Evolutionary conservation across 148 eudicot species (phyloP), one percentile per base, ranked within the genome.

Genomic region (Linanthus parryae): DNA sequence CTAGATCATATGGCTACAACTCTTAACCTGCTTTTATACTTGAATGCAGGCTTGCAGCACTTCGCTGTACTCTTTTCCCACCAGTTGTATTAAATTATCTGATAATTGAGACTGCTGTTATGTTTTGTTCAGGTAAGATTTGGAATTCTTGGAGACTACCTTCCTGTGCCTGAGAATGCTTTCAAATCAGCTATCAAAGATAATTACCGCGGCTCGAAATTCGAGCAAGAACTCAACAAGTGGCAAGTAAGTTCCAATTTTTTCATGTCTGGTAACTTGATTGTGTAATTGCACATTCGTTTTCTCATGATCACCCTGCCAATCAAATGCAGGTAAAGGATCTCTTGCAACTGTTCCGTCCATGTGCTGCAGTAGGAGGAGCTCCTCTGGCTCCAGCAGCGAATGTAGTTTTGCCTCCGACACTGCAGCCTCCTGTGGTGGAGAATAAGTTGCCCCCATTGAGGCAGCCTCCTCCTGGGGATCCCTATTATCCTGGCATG

Each of bases 141-240:
- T 33, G 59, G 59, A 22, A 80, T 83, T 69, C 42, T 14, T 31
- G 69, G 58, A 53, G 91, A 80, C 34, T 87, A 84, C 65, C 67
- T 87, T 53, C 95, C 95, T 52, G 34, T 83, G 52, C 81, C 71
- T 19, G 82, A 80, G 70, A 75, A 63, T 48, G 61, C 58, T 56
- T 74, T 83, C 38, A 83, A 56, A 57, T 59, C 49, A 37, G 79
- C 73, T 58, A 77, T 83, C 34, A 44, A 50, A 70, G 74, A 70
- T 44, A 86, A 77, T 46, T 82, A 80, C 59, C 39, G 38, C 9
- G 65, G 75, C 18, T 48, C 25, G 44, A 78, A 83, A 69, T 83
- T 87, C 62, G 70, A 66, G 20, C 85, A 63, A 39, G 85, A 75
- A 52, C 85, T 87, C 51, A 73, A 22, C 62, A 38, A 23, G 39